These are phyloP conservation scores for Sisymbrium irio DNA, from an alignment of 345 rosid species.

Conservation along the genomic window DNA sequence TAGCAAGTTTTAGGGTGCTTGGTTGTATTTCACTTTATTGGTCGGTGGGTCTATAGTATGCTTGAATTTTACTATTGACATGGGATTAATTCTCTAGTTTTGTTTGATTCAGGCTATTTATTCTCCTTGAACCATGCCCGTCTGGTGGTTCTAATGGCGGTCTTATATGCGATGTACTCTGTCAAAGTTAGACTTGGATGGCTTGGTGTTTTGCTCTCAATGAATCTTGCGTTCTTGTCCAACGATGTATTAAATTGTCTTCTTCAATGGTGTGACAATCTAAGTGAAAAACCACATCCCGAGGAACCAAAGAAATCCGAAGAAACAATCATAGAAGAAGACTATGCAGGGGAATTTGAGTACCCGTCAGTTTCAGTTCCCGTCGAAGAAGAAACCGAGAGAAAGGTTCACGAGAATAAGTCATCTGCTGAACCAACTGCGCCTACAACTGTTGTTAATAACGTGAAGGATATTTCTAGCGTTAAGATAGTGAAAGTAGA, in stretches of 20 bases:
- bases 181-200: constrained; percentile 94
- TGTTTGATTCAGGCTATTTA: constrained; percentile 69
- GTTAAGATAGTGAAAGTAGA: constrained; percentile 56
- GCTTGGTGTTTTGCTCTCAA: constrained; percentile 79
- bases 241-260: constrained; percentile 71
- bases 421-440: constrained; percentile 56
- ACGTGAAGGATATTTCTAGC: constrained; percentile 45
- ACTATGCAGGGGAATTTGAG: constrained; percentile 55
- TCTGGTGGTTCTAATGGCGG: constrained; percentile 73
- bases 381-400: constrained; percentile 51
- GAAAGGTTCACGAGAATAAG: constrained; percentile 56
- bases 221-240: constrained; percentile 87
- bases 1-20: background rate
- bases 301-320: constrained; percentile 63
- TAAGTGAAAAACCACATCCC: constrained; percentile 48
- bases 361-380: constrained; percentile 50
- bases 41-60: background rate
- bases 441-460: constrained; percentile 47
- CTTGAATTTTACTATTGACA: background rate
- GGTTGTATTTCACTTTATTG: background rate
- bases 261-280: constrained; percentile 80
- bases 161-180: constrained; percentile 65
- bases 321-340: constrained; percentile 61
- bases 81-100: constrained; percentile 23
- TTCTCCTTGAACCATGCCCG: constrained; percentile 93